A percentile compares a stretch with the other conserved stretches of the same genome.
Conservation (phyloP, 306 rosid genomes). For the Sphenostylis stenocarpa region DNA sequence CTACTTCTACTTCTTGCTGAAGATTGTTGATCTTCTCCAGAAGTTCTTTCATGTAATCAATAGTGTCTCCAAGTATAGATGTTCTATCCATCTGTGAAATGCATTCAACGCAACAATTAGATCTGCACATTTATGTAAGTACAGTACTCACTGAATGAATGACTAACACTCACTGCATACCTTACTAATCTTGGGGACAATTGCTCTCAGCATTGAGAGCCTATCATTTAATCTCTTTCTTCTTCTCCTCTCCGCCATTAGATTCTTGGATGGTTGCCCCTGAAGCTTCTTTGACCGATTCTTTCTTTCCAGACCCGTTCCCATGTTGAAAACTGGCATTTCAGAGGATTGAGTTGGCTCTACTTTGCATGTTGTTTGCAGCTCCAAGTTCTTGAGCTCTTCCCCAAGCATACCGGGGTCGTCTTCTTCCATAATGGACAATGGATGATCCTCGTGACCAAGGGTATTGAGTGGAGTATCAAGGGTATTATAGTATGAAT, state of each 20-base stretch:
- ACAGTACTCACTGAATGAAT: background rate
- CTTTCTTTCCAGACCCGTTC: constrained; percentile 49
- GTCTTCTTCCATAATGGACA: constrained; percentile 59
- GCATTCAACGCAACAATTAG: constrained; percentile 28
- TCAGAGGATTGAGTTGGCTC: constrained; percentile 69
- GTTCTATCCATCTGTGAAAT: constrained; percentile 86
- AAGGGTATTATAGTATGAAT: constrained; percentile 44
- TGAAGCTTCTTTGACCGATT: constrained; percentile 62
- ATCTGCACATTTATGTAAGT: constrained; percentile 1
- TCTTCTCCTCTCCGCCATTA: constrained; percentile 94
- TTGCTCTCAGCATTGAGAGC: constrained; percentile 93
- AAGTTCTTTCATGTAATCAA: constrained; percentile 93
- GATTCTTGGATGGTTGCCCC: constrained; percentile 94
- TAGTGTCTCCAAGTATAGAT: constrained; percentile 92
- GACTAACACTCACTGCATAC: background rate
- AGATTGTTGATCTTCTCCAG: constrained; percentile 68
- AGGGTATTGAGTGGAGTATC: constrained; percentile 41
- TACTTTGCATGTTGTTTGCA: constrained; percentile 59
- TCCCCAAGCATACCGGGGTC: constrained; percentile 54
- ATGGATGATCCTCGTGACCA: constrained; percentile 49
- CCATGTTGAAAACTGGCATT: constrained; percentile 53
- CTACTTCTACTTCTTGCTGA: constrained; percentile 53
- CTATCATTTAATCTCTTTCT: constrained; percentile 86
- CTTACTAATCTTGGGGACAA: constrained; percentile 97
- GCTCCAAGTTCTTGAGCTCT: constrained; percentile 59